Percentiles rank a stretch among this genome's conserved stretches.
Evolutionary conservation across 2,329 filamentous ascomycete species (phyloP).

Genomic region (Alternaria infectoria): DNA sequence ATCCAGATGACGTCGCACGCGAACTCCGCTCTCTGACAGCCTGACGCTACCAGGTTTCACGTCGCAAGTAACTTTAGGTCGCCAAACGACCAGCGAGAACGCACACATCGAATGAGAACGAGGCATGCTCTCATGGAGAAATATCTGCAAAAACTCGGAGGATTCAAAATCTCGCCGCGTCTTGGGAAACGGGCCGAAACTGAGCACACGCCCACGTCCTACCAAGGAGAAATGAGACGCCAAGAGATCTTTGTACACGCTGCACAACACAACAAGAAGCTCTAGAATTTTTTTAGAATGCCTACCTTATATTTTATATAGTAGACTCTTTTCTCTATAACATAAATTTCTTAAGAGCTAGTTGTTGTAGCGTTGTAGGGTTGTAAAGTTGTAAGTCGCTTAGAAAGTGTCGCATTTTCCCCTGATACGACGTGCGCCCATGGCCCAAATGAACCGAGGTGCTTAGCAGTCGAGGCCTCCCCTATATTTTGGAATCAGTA

Average conservation of each 20-base stretch:
- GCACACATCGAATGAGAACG: background rate
- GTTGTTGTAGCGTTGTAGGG: too few relatives aligned
- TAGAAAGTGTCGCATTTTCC: too few relatives aligned
- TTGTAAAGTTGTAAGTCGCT: too few relatives aligned
- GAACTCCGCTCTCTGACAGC: background rate
- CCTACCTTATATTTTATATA: too few relatives aligned
- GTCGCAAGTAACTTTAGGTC: background rate
- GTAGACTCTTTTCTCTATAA: too few relatives aligned
- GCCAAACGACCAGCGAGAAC: background rate
- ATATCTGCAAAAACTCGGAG: background rate
- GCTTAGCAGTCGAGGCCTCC: background rate
- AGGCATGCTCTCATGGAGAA: background rate
- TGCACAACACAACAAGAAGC: too few relatives aligned
- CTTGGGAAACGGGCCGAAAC: background rate
- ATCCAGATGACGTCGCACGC: background rate
- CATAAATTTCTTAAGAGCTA: too few relatives aligned
- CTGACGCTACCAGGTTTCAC: background rate
- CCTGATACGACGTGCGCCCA: too few relatives aligned
- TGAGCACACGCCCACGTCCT: background rate
- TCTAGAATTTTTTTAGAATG: too few relatives aligned
- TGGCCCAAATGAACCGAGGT: background rate
- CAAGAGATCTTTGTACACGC: too few relatives aligned
- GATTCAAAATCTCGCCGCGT: background rate
- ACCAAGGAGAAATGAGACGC: too few relatives aligned
- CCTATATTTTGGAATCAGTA: background rate